Conservation (phyloP, 108 stramenopile species). For the Licmophora abbreviata region DNA sequence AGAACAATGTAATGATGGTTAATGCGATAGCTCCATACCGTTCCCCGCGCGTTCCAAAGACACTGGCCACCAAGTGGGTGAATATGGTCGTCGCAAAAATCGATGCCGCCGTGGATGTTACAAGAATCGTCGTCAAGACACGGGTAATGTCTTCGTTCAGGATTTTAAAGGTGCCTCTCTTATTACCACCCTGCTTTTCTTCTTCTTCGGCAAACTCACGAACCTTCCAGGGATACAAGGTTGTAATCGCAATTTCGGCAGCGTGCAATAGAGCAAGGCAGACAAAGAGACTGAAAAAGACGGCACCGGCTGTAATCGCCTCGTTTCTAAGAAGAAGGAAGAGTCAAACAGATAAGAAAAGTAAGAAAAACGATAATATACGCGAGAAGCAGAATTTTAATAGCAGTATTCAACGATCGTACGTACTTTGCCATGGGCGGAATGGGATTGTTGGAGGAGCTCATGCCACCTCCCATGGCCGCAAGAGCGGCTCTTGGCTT, state of each 20-base stretch:
- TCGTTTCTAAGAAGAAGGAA: constrained; percentile 31
- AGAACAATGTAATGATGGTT: constrained; percentile 89
- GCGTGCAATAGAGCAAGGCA: constrained; percentile 77
- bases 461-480: constrained; percentile 31
- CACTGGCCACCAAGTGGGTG: constrained; percentile 73
- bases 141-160: constrained; percentile 92
- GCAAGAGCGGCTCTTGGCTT: constrained; percentile 5
- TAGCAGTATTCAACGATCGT: background rate
- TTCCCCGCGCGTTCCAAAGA: constrained; percentile 77
- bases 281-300: constrained; percentile 52
- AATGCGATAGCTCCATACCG: constrained; percentile 81
- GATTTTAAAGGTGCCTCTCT: constrained; percentile 72
- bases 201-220: constrained; percentile 95
- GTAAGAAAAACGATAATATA: background rate
- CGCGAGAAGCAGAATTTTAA: background rate
- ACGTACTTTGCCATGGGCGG: constrained; percentile 16
- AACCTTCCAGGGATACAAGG: constrained; percentile 95
- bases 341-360: background rate
- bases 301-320: constrained; percentile 15
- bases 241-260: constrained; percentile 95
- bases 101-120: constrained; percentile 86
- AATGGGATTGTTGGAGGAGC: constrained; percentile 13
- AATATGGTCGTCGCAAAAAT: constrained; percentile 79
- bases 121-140: constrained; percentile 90
- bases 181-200: constrained; percentile 47